A percentile compares a stretch with the other conserved stretches of the same genome.
These are phyloP conservation scores for Colletotrichum acutatum DNA, from an alignment of 2,329 filamentous ascomycete genomes.

Conservation along the genomic window DNA sequence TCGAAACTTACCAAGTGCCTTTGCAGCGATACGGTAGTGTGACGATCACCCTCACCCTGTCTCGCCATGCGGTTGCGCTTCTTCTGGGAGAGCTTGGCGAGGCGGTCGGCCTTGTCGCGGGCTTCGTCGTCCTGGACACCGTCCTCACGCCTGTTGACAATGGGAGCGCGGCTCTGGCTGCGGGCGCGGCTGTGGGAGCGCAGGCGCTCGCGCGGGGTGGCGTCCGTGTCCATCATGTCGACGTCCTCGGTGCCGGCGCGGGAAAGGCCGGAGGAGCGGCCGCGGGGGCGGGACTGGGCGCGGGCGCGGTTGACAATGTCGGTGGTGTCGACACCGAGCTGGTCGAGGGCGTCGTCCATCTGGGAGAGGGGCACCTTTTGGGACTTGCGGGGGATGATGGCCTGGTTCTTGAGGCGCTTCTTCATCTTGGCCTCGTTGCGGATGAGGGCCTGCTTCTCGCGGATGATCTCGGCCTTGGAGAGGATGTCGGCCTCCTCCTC, in stretches of 20 bases:
- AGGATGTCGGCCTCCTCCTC: constrained; percentile 88
- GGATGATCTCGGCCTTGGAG: constrained; percentile 93
- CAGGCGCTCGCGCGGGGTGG: constrained; percentile 66
- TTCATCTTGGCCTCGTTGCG: constrained; percentile 95
- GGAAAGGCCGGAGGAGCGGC: constrained; percentile 75
- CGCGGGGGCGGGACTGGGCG: constrained; percentile 73
- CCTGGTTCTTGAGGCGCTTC: constrained; percentile 97
- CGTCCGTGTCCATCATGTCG: constrained; percentile 81
- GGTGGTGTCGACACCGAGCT: constrained; percentile 85
- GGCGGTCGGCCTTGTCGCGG: constrained; percentile 83
- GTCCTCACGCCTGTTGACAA: constrained; percentile 76
- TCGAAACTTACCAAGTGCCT: constrained; percentile 85
- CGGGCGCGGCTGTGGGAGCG: constrained; percentile 78
- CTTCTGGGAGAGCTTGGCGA: constrained; percentile 92
- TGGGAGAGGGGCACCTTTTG: constrained; percentile 85
- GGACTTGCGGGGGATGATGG: constrained; percentile 86
- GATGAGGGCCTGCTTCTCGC: constrained; percentile 92
- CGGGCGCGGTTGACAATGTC: constrained; percentile 79
- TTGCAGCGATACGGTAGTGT: constrained; percentile 80
- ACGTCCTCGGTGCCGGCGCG: constrained; percentile 71
- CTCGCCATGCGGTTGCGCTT: constrained; percentile 99
- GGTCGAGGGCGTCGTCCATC: constrained; percentile 87
- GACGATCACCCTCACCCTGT: constrained; percentile 96
- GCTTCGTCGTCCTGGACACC: constrained; percentile 77
- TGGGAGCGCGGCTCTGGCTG: constrained; percentile 54